phyloP scores from a whole-genome alignment of 495 filamentous ascomycete genomes.

The Parathielavia appendiculata region DNA sequence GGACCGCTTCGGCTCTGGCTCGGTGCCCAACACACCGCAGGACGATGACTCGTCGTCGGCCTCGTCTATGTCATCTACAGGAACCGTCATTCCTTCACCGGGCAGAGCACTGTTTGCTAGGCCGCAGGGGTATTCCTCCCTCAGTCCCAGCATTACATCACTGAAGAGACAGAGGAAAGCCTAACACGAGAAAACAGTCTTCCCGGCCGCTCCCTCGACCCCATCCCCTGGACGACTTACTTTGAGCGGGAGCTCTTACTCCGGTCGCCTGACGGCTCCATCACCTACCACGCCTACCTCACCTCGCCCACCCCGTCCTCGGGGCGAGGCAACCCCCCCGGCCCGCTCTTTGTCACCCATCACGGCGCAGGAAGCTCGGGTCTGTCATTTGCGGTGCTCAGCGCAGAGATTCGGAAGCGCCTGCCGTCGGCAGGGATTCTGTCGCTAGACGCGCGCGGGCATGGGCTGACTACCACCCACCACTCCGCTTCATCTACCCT shows the following conservation, averaged over 20 bases:
- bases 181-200: conserved; percentile 32
- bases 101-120: conserved; percentile 68
- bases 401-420: conserved; percentile 66
- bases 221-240: conserved; percentile 81
- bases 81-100: conserved; percentile 78
- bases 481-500: neutral
- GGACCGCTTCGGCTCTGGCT: conserved; percentile 36
- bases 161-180: neutral
- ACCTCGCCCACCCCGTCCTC: conserved; percentile 50
- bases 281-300: conserved; percentile 81
- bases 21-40: conserved; percentile 37
- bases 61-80: conserved; percentile 79
- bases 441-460: conserved; percentile 77
- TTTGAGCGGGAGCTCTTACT: conserved; percentile 82
- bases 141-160: neutral
- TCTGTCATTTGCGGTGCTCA: conserved; percentile 58
- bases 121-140: conserved; percentile 50
- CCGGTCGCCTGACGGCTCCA: conserved; percentile 18
- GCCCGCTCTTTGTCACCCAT: conserved; percentile 57
- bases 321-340: conserved; percentile 33
- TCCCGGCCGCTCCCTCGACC: conserved; percentile 42
- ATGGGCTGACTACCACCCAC: conserved; percentile 59
- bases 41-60: conserved; percentile 73
- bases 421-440: conserved; percentile 80
- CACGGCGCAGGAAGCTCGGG: conserved; percentile 53